Base-by-base conservation (phyloP, 2,329 filamentous ascomycete species). In the Rhynchosporium secalis region DNA sequence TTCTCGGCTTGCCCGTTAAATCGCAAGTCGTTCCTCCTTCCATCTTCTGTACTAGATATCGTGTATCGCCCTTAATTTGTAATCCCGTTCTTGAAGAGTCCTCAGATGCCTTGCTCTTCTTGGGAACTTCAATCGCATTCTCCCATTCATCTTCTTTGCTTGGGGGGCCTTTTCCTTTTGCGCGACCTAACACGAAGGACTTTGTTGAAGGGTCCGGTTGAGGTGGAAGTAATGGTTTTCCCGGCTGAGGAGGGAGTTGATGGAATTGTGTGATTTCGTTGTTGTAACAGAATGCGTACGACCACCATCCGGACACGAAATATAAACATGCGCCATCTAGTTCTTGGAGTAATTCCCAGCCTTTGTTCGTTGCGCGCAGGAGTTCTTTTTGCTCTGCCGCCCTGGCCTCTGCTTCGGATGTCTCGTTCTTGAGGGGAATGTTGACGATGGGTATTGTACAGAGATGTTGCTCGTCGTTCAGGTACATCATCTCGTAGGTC, bases 301-400 rank as follows among this genome's bases (percentile, higher is more conserved):
- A 88, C 88, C 88, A 91, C 88, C 88, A 91, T 1, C 87, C 88
- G 12, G 83, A 86, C 29, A 88, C 78, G 74, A 86, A 90, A 74
- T 89, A 91, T 68, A 91, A 80, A 75, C 88, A 91, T 58, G 83
- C 82, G 0, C 83, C 87, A 64, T 89, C 82, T 80, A 91, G 84
- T 56, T 84, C 86, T 64, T 83, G 79, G 8, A 91, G 77, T 38
- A 91, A 77, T 72, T 91, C 86, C 77, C 87, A 84, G 0, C 88
- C 88, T 29, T 86, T 81, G 62, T 86, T 83, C 9, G 85, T 86
- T 4, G 88, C 88, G 52, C 86, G 82, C 40, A 84, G 81, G 3
- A 91, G 77, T 73, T 91, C 88, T 71, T 85, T 86, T 72, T 86
- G 81, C 68, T 88, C 81, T 41, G 88, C 86, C 1, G 79, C 80